Evolutionary conservation across 345 rosid genomes (phyloP), one percentile per base, ranked within the genome.

Genomic region (Carallia brachiata): DNA sequence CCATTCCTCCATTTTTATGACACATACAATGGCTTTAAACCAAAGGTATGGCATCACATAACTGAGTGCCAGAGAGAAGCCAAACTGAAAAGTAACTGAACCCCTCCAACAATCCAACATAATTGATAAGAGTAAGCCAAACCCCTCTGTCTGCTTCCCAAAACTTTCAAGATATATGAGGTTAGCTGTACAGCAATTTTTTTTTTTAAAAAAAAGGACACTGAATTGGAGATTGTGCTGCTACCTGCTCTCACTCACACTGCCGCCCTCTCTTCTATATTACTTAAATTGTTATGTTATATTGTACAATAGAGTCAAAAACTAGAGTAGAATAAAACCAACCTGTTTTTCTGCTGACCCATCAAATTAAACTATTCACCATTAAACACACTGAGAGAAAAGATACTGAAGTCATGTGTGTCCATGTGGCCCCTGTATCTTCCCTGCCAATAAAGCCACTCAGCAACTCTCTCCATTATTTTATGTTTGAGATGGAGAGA

Each of bases 401-500:
- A 72, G 62, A 74, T 67, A 31, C 36, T 0, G 44, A 69, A 71
- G 70, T 66, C 70, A 67, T 75, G 76, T 72, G 76, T 73, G 52
- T 66, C n/a, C 69, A 62, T 75, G 37, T 44, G 71, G 52, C 54
- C 62, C 62, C 73, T 48, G 64, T 70, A 65, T 36, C 7, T 2
- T 52, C 65, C n/a, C 36, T 66, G 79, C 62, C 68, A 71, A 78
- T 66, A 75, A 69, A 61, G 40, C 71, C 71, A 50, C 67, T 30
- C 19, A 31, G 57, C 65, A 66, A 23, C 32, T 44, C 50, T 16
- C 6, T 59, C 28, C n/a, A 17, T 61, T 58, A 6, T 66, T 59
- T 65, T 28, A 23, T 61, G 62, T 62, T 13, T 58, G 52, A 75
- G 67, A 67, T 65, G 65, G 66, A 72, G 75, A 68, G 77, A 53